Percentiles rank a stretch among this genome's conserved stretches.
Evolutionary conservation across 2,329 filamentous ascomycete species (phyloP).

Genomic region (Lasiodiplodia citricola): DNA sequence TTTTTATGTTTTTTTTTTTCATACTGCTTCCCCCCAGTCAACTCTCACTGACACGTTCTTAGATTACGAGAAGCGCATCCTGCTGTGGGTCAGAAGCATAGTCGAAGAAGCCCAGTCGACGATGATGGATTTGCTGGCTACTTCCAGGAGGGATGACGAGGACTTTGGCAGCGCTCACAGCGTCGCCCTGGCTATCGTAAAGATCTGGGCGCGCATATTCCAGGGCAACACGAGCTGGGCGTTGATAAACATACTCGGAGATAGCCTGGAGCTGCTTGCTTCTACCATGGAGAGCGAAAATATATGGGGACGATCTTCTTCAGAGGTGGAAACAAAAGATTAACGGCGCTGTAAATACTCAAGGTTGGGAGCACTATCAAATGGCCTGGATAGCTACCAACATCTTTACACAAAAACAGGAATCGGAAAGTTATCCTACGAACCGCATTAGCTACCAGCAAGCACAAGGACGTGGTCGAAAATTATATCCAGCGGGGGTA

Average conservation of each 20-base stretch:
- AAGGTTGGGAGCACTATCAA: no score
- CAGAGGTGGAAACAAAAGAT: no score
- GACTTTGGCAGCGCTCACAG: conserved; percentile 35
- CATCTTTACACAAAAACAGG: no score
- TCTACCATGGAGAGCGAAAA: neutral
- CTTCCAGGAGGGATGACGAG: conserved; percentile 27
- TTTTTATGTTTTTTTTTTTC: neutral
- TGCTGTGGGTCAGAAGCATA: conserved; percentile 55
- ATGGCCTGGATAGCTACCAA: no score
- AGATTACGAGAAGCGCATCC: conserved; percentile 50
- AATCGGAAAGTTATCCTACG: no score
- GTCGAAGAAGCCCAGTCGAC: conserved; percentile 51
- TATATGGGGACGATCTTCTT: neutral
- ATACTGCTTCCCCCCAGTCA: no score
- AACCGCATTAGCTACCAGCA: no score
- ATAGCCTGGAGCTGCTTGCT: conserved; percentile 41
- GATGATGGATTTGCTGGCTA: conserved; percentile 38
- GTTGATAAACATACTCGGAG: conserved; percentile 54
- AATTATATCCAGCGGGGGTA: no score
- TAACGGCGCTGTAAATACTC: no score
- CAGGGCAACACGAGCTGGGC: conserved; percentile 56
- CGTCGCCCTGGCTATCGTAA: conserved; percentile 49
- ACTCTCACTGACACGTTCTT: neutral
- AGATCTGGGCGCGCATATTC: conserved; percentile 56
- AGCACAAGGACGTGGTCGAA: no score